Percentiles rank a stretch among this genome's conserved stretches.
Evolutionary conservation across 2,329 filamentous ascomycete species (phyloP).

Genomic region (Colletotrichum melonis): DNA sequence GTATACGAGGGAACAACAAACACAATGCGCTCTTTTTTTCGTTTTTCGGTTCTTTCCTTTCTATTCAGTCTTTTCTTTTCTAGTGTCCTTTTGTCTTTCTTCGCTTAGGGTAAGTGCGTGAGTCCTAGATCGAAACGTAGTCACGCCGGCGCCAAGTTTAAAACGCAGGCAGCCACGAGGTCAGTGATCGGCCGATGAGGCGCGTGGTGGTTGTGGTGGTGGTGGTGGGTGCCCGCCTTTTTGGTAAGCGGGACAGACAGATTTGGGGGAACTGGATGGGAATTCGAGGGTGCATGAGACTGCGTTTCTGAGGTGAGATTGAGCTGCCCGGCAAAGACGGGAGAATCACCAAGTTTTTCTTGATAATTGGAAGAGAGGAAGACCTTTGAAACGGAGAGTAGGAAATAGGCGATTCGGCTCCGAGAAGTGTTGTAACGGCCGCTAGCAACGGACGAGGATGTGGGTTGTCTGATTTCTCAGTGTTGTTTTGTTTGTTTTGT

Average conservation of each 20-base stretch:
- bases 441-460: slow-evolving; percentile 1
- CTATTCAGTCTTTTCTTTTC: no score
- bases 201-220: slow-evolving; percentile 16
- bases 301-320: background rate
- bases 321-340: no score
- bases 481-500: slow-evolving; percentile 13
- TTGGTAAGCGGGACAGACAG: background rate
- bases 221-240: background rate
- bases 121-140: slow-evolving; percentile 18
- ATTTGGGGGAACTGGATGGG: no score
- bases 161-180: slow-evolving; percentile 32
- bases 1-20: background rate
- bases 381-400: no score
- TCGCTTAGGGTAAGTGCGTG: background rate
- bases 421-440: background rate
- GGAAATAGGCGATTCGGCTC: background rate
- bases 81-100: no score
- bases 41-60: no score
- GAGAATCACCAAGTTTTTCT: no score
- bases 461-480: slow-evolving; percentile 20
- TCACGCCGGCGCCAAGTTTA: slow-evolving; percentile 26
- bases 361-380: no score
- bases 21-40: background rate
- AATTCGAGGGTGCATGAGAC: background rate
- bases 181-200: slow-evolving; percentile 29